phyloP scores from a whole-genome alignment of 352 stramenopile species.

The Lagenidium sp. region DNA sequence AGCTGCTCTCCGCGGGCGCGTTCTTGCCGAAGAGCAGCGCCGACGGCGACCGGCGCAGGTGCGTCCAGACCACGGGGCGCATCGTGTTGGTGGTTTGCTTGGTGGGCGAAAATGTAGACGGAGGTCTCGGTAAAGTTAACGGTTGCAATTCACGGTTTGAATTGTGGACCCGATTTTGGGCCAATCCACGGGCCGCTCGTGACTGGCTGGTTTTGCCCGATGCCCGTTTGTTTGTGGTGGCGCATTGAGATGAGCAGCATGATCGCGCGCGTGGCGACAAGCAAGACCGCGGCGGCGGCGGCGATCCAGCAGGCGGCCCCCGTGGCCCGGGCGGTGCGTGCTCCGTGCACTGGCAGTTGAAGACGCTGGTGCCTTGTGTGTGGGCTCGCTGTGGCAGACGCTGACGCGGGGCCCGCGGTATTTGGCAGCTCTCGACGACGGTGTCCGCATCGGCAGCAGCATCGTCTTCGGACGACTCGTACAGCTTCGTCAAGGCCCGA shows the following conservation, averaged over 20 bases:
- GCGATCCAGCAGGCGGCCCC: constrained; percentile 7
- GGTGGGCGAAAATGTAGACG: constrained; percentile 1
- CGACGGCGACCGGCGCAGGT: constrained; percentile 2
- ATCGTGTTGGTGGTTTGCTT: not conserved
- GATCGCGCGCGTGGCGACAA: constrained; percentile 11
- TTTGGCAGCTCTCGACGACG: constrained; percentile 37
- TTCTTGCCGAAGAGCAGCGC: not conserved
- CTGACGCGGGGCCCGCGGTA: too few species aligned
- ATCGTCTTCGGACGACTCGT: constrained; percentile 24
- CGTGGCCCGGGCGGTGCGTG: constrained; percentile 13
- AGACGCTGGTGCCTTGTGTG: too few species aligned
- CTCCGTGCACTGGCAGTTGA: too few species aligned
- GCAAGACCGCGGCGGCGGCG: constrained; percentile 8
- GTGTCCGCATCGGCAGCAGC: too few species aligned
- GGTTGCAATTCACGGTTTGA: constrained; percentile 7
- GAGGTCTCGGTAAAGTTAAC: constrained; percentile 6
- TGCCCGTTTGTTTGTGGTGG: not conserved
- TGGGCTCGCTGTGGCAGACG: too few species aligned
- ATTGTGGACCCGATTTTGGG: constrained; percentile 12
- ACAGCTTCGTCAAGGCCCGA: constrained; percentile 70
- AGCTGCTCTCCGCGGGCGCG: not conserved
- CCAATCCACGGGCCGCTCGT: constrained; percentile 8
- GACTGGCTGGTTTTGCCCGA: constrained; percentile 7
- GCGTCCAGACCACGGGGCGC: constrained; percentile 7
- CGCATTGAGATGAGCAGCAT: constrained; percentile 2